These are phyloP conservation scores for Barnettozyma populi DNA, from an alignment of 805 yeast genomes.

Conservation along the genomic window DNA sequence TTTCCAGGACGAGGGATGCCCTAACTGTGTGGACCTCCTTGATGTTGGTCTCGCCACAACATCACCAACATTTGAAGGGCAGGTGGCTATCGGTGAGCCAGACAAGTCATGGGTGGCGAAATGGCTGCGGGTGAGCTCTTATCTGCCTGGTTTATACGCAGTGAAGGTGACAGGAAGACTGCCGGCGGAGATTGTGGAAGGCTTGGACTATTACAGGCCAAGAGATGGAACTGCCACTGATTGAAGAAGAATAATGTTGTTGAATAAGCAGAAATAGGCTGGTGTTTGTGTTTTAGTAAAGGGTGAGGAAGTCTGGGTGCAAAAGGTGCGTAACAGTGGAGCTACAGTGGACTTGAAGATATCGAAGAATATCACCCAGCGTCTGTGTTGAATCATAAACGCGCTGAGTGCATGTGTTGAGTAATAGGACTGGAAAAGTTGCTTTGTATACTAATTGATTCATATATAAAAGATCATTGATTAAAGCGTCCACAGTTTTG, in stretches of 20 bases:
- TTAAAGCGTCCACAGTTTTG: not conserved
- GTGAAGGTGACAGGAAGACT: conserved; percentile 88
- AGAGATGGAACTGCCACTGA: conserved; percentile 86
- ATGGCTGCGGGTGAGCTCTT: conserved; percentile 89
- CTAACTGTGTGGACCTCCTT: conserved; percentile 89
- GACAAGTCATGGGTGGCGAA: conserved; percentile 91
- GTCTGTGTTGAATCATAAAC: no score
- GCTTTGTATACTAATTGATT: not conserved
- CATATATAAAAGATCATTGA: not conserved
- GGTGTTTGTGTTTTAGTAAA: no score
- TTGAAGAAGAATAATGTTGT: conserved; percentile 19
- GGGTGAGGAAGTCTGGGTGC: no score
- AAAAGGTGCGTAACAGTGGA: no score
- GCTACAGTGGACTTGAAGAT: no score
- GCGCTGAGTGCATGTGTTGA: not conserved
- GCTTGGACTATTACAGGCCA: conserved; percentile 80
- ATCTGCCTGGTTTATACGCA: conserved; percentile 87
- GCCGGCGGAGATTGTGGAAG: conserved; percentile 78
- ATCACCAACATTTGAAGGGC: conserved; percentile 93
- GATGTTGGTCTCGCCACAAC: conserved; percentile 85
- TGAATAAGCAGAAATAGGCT: not conserved
- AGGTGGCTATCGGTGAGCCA: conserved; percentile 85
- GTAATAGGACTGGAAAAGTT: not conserved
- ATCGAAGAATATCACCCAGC: no score
- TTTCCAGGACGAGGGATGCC: conserved; percentile 86